phyloP scores from a whole-genome alignment of 345 rosid genomes.

The Leavenworthia alabamica region DNA sequence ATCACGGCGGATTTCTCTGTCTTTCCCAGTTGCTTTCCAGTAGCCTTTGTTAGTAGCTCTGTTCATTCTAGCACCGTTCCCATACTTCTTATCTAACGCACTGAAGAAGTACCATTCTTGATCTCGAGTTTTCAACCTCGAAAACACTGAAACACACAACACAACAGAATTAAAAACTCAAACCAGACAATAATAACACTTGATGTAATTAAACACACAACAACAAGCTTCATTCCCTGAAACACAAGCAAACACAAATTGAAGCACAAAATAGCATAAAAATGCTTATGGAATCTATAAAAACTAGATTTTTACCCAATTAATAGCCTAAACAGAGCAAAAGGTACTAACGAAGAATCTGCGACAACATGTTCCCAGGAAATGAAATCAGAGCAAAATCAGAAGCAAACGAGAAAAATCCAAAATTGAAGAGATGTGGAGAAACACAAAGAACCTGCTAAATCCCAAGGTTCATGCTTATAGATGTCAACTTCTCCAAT shows the following conservation, averaged over 20 bases:
- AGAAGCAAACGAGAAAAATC: too few species aligned
- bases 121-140: conserved; percentile 73
- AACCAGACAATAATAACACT: too few species aligned
- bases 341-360: conserved; percentile 2
- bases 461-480: conserved; percentile 84
- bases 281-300: neutral
- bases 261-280: neutral
- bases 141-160: conserved; percentile 38
- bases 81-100: conserved; percentile 71
- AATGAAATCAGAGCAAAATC: neutral
- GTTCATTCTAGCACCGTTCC: conserved; percentile 83
- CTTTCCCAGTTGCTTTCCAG: conserved; percentile 97
- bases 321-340: conserved; percentile 2
- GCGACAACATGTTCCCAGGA: neutral
- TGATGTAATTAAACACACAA: neutral
- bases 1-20: conserved; percentile 55
- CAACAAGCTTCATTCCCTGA: conserved; percentile 25
- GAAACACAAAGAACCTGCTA: conserved; percentile 47
- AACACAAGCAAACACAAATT: conserved; percentile 22
- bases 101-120: conserved; percentile 94
- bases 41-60: conserved; percentile 72
- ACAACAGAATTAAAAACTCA: too few species aligned
- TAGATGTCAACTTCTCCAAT: conserved; percentile 81
- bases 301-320: neutral
- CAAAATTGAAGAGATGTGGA: too few species aligned